Percentiles rank a stretch among this genome's conserved stretches.
Conservation (phyloP, 176 grass and related monocot genomes). For the Aegilops tauschii region DNA sequence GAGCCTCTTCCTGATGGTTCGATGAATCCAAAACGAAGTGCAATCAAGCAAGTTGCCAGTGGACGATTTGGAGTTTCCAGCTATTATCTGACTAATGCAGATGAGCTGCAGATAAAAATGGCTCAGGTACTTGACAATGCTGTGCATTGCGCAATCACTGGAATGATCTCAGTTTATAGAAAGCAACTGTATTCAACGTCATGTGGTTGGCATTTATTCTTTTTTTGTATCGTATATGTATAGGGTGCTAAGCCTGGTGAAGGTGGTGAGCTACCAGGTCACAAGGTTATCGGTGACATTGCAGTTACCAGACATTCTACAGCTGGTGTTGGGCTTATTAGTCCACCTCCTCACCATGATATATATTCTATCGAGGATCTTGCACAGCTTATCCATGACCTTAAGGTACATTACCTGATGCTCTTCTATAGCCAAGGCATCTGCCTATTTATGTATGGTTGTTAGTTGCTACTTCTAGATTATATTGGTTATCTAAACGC, state of each 20-base stretch:
- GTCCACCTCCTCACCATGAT: conserved; percentile 95
- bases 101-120: conserved; percentile 99
- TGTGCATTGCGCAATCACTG: conserved; percentile 8
- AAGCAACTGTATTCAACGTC: background rate
- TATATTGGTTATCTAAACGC: background rate
- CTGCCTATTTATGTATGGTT: background rate
- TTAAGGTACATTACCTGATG: conserved; percentile 67
- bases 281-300: conserved; percentile 99
- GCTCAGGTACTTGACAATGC: conserved; percentile 69
- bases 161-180: conserved; percentile 20
- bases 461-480: background rate
- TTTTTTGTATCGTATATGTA: conserved; percentile 29
- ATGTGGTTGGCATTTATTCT: conserved; percentile 15
- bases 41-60: conserved; percentile 99
- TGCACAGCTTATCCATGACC: conserved; percentile 92
- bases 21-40: conserved; percentile 93
- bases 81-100: conserved; percentile 95
- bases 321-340: conserved; percentile 96
- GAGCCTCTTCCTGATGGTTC: conserved; percentile 83
- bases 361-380: conserved; percentile 99
- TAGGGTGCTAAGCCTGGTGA: conserved; percentile 98
- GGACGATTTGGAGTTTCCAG: conserved; percentile 96
- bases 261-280: conserved; percentile 97
- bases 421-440: conserved; percentile 18
- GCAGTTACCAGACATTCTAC: conserved; percentile 93